These are phyloP conservation scores for Boletus smithii DNA, from an alignment of 1,284 basidiomycete species.

Conservation along the genomic window DNA sequence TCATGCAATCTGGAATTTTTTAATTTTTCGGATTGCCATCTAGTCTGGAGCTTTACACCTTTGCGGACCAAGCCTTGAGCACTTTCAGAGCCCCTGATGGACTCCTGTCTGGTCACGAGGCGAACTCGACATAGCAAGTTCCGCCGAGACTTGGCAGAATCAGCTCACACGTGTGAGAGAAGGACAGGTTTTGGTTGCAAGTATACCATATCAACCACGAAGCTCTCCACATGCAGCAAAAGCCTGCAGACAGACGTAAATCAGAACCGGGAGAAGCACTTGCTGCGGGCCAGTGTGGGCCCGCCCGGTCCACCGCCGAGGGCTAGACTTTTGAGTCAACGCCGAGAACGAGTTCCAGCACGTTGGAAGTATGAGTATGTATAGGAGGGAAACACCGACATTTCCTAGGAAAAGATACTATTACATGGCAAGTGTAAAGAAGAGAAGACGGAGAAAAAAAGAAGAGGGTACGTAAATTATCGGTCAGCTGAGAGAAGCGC, in stretches of 20 bases:
- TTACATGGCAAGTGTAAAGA: conserved; percentile 9
- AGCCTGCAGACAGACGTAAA: background rate
- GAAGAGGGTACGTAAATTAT: background rate
- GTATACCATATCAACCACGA: too few relatives aligned
- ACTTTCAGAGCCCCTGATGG: too few relatives aligned
- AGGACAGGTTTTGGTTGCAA: too few relatives aligned
- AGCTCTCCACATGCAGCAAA: too few relatives aligned
- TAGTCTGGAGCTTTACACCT: too few relatives aligned
- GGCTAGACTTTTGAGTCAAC: background rate
- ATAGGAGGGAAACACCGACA: background rate
- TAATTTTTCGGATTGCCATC: too few relatives aligned
- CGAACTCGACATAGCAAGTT: too few relatives aligned
- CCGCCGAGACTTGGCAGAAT: too few relatives aligned
- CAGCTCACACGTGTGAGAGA: too few relatives aligned
- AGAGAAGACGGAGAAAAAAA: background rate
- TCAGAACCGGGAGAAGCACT: background rate
- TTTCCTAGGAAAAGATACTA: conserved; percentile 7
- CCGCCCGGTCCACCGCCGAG: conserved; percentile 2
- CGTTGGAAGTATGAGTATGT: background rate
- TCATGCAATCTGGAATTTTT: too few relatives aligned
- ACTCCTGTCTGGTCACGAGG: too few relatives aligned
- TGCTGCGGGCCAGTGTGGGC: background rate
- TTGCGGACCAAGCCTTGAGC: too few relatives aligned
- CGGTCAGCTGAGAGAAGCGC: background rate
- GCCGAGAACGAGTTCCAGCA: background rate